phyloP scores from a whole-genome alignment of 2,329 filamentous ascomycete species.

The Ascochyta clinopodiicola region DNA sequence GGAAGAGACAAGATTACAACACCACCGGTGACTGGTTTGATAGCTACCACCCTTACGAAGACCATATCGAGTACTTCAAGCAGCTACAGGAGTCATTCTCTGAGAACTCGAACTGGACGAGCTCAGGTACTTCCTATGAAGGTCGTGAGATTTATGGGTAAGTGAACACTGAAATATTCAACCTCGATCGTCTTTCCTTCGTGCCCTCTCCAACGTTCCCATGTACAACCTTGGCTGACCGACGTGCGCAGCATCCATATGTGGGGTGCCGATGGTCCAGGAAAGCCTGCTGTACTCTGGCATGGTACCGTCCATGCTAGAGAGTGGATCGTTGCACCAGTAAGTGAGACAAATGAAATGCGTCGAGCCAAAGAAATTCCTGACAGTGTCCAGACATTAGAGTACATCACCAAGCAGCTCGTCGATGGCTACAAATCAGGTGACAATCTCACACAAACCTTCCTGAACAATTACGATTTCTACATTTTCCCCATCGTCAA shows the following conservation, averaged over 20 bases:
- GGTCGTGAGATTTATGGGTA: slow-evolving; percentile 39
- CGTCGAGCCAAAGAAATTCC: neutral
- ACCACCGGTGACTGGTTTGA: slow-evolving; percentile 37
- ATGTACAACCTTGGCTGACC: neutral
- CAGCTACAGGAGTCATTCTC: slow-evolving; percentile 36
- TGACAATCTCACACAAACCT: slow-evolving; percentile 40
- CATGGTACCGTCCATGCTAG: slow-evolving; percentile 43
- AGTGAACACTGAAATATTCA: neutral
- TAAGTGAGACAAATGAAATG: slow-evolving; percentile 19
- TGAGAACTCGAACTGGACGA: slow-evolving; percentile 39
- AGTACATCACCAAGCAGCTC: slow-evolving; percentile 39
- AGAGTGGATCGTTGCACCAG: slow-evolving; percentile 52
- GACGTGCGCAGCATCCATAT: slow-evolving; percentile 29
- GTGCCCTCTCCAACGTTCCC: neutral
- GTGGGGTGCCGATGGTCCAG: slow-evolving; percentile 40
- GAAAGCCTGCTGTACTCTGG: slow-evolving; percentile 32
- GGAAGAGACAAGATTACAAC: slow-evolving; percentile 31
- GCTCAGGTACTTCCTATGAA: slow-evolving; percentile 39
- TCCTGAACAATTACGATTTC: slow-evolving; percentile 41
- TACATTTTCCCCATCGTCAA: slow-evolving; percentile 44
- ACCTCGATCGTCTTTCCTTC: too few species aligned
- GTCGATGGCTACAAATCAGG: slow-evolving; percentile 36
- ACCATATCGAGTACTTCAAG: slow-evolving; percentile 30
- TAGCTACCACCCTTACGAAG: slow-evolving; percentile 42
- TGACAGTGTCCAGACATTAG: slow-evolving; percentile 19